Base-by-base conservation (phyloP, 1,139 yeast species). In the Sugiyamaella sp. region DNA sequence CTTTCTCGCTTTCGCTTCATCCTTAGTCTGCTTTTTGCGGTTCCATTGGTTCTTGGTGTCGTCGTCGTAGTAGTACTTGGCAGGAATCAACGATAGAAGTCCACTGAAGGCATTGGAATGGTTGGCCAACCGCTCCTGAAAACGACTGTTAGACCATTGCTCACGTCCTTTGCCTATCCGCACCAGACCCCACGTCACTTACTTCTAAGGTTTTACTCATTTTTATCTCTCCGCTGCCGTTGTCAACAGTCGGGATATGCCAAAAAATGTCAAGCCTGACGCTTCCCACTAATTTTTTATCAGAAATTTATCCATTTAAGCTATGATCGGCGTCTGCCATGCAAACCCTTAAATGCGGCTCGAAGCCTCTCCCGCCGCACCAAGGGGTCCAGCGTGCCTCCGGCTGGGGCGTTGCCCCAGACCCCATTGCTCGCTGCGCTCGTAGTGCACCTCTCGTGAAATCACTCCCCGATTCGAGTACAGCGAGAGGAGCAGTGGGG, bases 21-120 rank as follows among this genome's bases (percentile, higher is more conserved):
- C 81, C 21, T 53, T 46, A 16, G 56, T 54, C 71, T 85, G 82
- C 75, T 88, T 87, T 74, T 85, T 87, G 63, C 85, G 86, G 63
- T 84, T 85, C 97, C 98, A 91, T 71, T 91, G 98, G 54, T 86
- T 86, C 65, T 86, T 84, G 2, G 85, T 78, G 60, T 82, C 82
- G 60, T 82, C 87, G 66, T 83, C 88, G 67, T 89, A 89, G 69
- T 91, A 91, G 66, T 86, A 89, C 67, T 90, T 89, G 8, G 97
- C 96, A 6, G 99, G 98, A 56, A 93, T 90, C 68, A 93, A 76
- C 20, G 97, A 89, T 58, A 93, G 75, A 54, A 93, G 76, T 41
- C 97, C 97, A 68, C 89, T 91, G 70, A 93, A 91, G 5, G 97
- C 95, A 55, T 85, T 78, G 17, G 97, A 86, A 67, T 89, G 95